phyloP scores from a whole-genome alignment of 495 filamentous ascomycete species.

The Annulohypoxylon bovei region DNA sequence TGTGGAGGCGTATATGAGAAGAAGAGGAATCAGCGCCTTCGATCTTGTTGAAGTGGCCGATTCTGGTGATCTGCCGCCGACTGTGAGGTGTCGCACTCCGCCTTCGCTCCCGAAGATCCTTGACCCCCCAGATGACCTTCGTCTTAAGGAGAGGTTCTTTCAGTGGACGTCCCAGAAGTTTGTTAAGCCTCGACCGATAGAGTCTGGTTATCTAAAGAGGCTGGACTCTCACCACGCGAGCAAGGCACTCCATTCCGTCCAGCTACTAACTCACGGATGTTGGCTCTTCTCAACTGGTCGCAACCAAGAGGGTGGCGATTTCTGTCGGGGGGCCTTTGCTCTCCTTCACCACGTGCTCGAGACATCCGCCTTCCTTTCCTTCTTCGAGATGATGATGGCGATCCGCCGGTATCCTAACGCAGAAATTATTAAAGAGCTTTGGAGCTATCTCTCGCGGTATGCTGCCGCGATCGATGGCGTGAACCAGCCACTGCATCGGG shows the following conservation, averaged over 20 bases:
- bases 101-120: conserved; percentile 36
- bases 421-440: conserved; percentile 42
- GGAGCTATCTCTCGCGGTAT: conserved; percentile 43
- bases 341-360: conserved; percentile 42
- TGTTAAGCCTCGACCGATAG: conserved; percentile 40
- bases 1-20: conserved; percentile 48
- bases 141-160: conserved; percentile 43
- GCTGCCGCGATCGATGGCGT: conserved; percentile 37
- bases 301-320: conserved; percentile 38
- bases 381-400: conserved; percentile 43
- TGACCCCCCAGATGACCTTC: conserved; percentile 42
- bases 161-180: conserved; percentile 44
- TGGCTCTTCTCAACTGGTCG: conserved; percentile 47
- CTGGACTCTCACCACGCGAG: conserved; percentile 42
- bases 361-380: conserved; percentile 42
- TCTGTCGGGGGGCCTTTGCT: conserved; percentile 38
- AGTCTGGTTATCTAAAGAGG: conserved; percentile 37
- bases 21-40: conserved; percentile 48
- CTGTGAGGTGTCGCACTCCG: conserved; percentile 51
- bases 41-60: conserved; percentile 49
- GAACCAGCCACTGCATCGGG: conserved; percentile 38
- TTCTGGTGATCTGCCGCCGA: conserved; percentile 46
- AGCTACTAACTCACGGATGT: conserved; percentile 42
- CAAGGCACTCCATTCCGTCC: conserved; percentile 42
- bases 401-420: conserved; percentile 44